These are phyloP conservation scores for Balakata baccata DNA, from an alignment of 345 rosid genomes.

Conservation along the genomic window DNA sequence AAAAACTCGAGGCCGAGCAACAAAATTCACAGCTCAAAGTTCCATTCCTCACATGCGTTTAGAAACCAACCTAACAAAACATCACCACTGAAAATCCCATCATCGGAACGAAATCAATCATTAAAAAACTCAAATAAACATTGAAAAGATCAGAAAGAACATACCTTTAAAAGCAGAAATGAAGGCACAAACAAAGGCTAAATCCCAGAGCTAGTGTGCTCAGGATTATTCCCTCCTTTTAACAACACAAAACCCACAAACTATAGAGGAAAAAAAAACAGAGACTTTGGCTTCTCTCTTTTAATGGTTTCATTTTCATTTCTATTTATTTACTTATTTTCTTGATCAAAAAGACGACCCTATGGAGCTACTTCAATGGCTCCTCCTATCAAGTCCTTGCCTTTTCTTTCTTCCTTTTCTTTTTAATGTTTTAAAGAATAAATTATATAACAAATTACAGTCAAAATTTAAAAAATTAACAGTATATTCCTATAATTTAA, in stretches of 20 bases:
- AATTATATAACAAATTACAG: too few relatives aligned
- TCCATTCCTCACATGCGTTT: constrained; percentile 22
- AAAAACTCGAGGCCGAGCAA: neutral
- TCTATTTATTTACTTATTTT: neutral
- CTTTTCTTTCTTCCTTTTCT: neutral
- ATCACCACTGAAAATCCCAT: neutral
- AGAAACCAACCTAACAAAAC: neutral
- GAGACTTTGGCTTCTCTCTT: constrained; percentile 20
- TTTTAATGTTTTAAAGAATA: too few relatives aligned
- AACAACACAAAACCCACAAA: neutral
- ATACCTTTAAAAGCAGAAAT: neutral
- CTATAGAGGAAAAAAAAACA: constrained; percentile 11
- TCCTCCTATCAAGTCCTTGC: constrained; percentile 12
- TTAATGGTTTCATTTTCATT: constrained; percentile 11
- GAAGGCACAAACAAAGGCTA: neutral
- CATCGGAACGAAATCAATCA: neutral
- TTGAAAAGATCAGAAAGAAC: neutral
- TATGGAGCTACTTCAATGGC: constrained; percentile 17
- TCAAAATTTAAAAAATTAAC: too few relatives aligned
- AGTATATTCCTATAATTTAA: too few relatives aligned
- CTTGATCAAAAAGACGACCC: constrained; percentile 35
- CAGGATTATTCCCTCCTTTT: neutral
- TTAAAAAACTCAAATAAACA: neutral
- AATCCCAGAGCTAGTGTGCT: constrained; percentile 4
- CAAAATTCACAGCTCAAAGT: constrained; percentile 22